Base-by-base conservation (phyloP, 352 stramenopile species). In the Blastocystis sp. region DNA sequence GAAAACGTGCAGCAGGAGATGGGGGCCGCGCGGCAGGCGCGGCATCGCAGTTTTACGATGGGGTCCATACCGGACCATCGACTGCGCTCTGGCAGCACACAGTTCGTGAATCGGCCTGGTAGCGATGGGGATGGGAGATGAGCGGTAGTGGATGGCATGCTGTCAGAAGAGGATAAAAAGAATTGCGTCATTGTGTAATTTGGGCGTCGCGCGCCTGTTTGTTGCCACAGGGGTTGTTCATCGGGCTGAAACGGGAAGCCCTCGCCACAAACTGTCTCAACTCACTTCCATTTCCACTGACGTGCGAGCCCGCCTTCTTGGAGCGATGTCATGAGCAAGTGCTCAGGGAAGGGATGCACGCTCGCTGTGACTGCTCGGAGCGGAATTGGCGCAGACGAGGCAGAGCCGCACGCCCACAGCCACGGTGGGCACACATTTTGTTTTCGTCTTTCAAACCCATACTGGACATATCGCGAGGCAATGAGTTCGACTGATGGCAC, bases 1-100 rank as follows among this genome's bases (percentile, higher is more conserved):
- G 74, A 57, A 24, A 21, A 10, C 24, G 69, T 14, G 24, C 52
- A 61, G 38, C 21, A 71, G 19, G 64, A 71, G 45, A 14, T 24
- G 45, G 21, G 14, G 19, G 21, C 64, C 19, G 14, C 64, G 21
- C 24, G 19, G 64, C 64, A 71, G 45, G 21, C n/a, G 38, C 42
- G 74, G 17, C 52, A 84, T 84, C 74, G 74, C 45, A 84, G 74
- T 68, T 68, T 68, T n/a, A 84, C 74, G 43, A 84, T 84, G 74
- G 74, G 74, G 10, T 14, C 74, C 1, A 68, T 84, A 9, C 74
- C 74, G 6, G n/a, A 84, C 17, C 48, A n/a, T 65, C 21, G 10
- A 7, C 6, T 57, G 48, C 48, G 48, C 6, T 57, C 48, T 7
- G 6, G 6, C 6, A 57, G 48, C 14, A 7, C 48, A 14, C 48